Base-by-base conservation (phyloP, 2,329 filamentous ascomycete genomes). In the Orbilia javanica region DNA sequence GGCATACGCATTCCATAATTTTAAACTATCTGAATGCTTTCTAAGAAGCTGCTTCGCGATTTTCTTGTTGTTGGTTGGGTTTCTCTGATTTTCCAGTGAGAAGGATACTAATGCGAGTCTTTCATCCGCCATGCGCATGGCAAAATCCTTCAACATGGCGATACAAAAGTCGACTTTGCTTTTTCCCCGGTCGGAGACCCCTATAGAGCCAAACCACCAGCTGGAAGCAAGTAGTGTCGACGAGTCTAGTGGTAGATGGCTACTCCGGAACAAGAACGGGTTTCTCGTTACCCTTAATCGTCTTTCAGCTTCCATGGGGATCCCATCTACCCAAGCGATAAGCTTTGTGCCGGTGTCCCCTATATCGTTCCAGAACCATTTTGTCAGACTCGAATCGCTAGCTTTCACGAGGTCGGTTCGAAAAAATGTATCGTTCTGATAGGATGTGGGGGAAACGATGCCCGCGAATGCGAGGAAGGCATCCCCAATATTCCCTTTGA, bases 1-100 rank as follows among this genome's bases (percentile, higher is more conserved):
- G 0, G 91, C 93, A 82, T 95, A 97, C 0, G 90, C 89, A 80
- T 93, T 92, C 84, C 96, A 97, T 0, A 97, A 85, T 13, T 86
- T 85, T 2, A 92, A 83, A 80, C 89, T 91, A 0, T 88, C 86
- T 0, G 90, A 86, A 69, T 89, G 88, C 57, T 87, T 87, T 82
- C 92, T 95, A n/a, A 97, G 84, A 0, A 97, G 85, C 5, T 84
- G 84, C 81, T 93, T 97, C 0, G 93, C 92, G 5, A 87, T 86
- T 82, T 93, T 96, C 80, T 89, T 91, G 27, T 90, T 88, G 1
- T 84, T 86, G 0, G 83, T 36, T 15, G 36, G 7, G 42, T 52
- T 50, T 69, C 55, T 75, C 66, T 29, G 69, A 46, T 44, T 34
- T n/a, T 69, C 75, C 46, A 70, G 22, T 18, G 68, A 48, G 34